Evolutionary conservation across 768 basidiomycete genomes (phyloP).

Genomic region (Trametes elegans): DNA sequence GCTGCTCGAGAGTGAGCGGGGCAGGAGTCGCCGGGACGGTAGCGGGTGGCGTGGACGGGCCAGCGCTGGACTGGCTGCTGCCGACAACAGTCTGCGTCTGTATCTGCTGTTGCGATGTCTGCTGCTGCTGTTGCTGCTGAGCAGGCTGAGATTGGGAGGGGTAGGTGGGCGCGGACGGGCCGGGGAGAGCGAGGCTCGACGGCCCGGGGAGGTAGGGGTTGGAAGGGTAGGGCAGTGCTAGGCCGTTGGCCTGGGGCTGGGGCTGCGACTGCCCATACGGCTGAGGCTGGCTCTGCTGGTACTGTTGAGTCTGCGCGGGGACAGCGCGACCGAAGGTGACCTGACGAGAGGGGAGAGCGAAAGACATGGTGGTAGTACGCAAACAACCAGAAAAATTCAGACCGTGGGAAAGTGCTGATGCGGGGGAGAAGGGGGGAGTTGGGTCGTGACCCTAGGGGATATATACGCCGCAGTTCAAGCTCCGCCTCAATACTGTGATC

Average conservation of each 20-base stretch:
- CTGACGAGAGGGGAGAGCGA: constrained; percentile 74
- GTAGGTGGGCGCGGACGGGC: constrained; percentile 53
- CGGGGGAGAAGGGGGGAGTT: constrained; percentile 7
- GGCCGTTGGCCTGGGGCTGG: constrained; percentile 42
- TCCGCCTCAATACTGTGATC: constrained; percentile 20
- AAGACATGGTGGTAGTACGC: constrained; percentile 40
- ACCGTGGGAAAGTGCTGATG: constrained; percentile 24
- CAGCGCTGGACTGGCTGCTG: constrained; percentile 43
- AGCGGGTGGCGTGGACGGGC: constrained; percentile 53
- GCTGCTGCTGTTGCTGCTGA: constrained; percentile 22
- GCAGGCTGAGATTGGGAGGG: constrained; percentile 15
- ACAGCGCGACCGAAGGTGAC: constrained; percentile 69
- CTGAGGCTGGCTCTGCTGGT: constrained; percentile 42
- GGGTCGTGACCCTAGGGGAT: constrained; percentile 5
- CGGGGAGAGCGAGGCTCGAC: constrained; percentile 48
- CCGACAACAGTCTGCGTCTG: constrained; percentile 24
- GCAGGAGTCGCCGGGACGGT: constrained; percentile 66
- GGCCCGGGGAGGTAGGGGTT: constrained; percentile 46
- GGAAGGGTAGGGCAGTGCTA: constrained; percentile 49
- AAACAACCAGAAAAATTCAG: constrained; percentile 4
- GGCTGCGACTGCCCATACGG: constrained; percentile 42
- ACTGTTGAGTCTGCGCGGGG: constrained; percentile 34
- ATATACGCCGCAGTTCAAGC: constrained; percentile 19
- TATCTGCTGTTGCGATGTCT: constrained; percentile 28
- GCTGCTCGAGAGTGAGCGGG: constrained; percentile 83